These are phyloP conservation scores for Ensete glaucum DNA, from an alignment of 176 grass and related monocot species.

Conservation along the genomic window DNA sequence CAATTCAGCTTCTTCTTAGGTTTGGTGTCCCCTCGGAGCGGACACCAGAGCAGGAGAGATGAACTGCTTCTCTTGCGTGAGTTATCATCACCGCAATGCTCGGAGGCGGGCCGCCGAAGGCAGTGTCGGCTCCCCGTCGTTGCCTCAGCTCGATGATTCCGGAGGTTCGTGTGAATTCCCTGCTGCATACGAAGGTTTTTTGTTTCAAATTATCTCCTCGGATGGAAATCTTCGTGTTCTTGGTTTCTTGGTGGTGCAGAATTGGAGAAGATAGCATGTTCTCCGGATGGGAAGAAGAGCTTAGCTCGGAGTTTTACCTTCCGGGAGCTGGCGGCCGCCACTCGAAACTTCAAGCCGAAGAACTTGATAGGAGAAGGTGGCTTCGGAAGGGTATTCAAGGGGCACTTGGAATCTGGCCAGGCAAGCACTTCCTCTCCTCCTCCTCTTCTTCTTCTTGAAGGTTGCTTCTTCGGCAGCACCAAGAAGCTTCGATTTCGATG, in stretches of 20 bases:
- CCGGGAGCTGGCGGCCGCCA: conserved; percentile 25
- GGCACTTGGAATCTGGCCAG: conserved; percentile 27
- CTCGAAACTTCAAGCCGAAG: conserved; percentile 13
- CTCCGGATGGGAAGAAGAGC: conserved; percentile 7
- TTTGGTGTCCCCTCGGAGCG: neutral
- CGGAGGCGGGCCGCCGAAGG: neutral
- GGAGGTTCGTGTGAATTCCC: conserved; percentile 13
- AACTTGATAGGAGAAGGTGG: conserved; percentile 49
- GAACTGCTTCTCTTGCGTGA: conserved; percentile 39
- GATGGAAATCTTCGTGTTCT: neutral
- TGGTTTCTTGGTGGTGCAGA: conserved; percentile 10
- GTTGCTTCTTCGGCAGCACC: too few relatives aligned
- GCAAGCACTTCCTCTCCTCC: conserved; percentile 1
- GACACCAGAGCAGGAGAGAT: conserved; percentile 3
- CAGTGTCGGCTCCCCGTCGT: conserved; percentile 1
- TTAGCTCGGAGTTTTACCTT: conserved; percentile 25
- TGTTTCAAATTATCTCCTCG: neutral
- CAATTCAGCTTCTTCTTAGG: neutral
- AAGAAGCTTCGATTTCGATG: neutral
- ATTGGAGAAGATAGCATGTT: conserved; percentile 7
- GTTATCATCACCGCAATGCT: neutral
- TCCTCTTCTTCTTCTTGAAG: neutral
- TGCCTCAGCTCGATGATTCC: conserved; percentile 19
- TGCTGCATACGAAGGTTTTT: neutral
- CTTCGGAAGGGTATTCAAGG: conserved; percentile 37